Percentiles rank a stretch among this genome's conserved stretches.
Conservation (phyloP, 2,329 filamentous ascomycete species). For the Trichophyton benhamiae region DNA sequence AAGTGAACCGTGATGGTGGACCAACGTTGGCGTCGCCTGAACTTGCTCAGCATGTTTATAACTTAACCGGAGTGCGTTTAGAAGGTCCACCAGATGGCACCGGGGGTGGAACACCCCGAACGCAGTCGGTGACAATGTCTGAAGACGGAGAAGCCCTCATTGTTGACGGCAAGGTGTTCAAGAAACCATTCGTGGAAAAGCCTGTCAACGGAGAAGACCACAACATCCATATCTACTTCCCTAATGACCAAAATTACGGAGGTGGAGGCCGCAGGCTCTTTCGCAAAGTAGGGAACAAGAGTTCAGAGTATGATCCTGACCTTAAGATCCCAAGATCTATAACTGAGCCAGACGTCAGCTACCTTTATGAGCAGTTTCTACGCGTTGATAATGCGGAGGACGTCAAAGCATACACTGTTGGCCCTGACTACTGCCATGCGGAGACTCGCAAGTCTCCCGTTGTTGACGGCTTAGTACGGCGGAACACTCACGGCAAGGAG, state of each 20-base stretch:
- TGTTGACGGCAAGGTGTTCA: slow-evolving; percentile 70
- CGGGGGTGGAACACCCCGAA: slow-evolving; percentile 43
- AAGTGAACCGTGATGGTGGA: slow-evolving; percentile 87
- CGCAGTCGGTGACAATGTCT: slow-evolving; percentile 66
- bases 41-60: slow-evolving; percentile 65
- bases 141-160: slow-evolving; percentile 79
- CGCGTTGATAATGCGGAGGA: slow-evolving; percentile 94
- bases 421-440: slow-evolving; percentile 82
- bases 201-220: slow-evolving; percentile 97
- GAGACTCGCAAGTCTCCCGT: slow-evolving; percentile 96
- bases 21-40: slow-evolving; percentile 67
- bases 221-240: slow-evolving; percentile 97
- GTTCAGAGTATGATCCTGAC: slow-evolving; percentile 78
- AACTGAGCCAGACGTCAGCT: slow-evolving; percentile 68
- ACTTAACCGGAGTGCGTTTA: slow-evolving; percentile 64
- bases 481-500: slow-evolving; percentile 95
- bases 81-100: slow-evolving; percentile 58
- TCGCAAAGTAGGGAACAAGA: slow-evolving; percentile 97
- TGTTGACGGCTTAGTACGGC: slow-evolving; percentile 86
- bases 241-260: slow-evolving; percentile 57
- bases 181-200: slow-evolving; percentile 96
- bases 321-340: slow-evolving; percentile 68
- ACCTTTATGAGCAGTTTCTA: slow-evolving; percentile 95
- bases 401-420: slow-evolving; percentile 96
- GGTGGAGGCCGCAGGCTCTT: slow-evolving; percentile 87